Percentiles rank a stretch among this genome's conserved stretches.
Evolutionary conservation across 2,329 filamentous ascomycete species (phyloP).

Genomic region (Pestalotiopsis sp.): DNA sequence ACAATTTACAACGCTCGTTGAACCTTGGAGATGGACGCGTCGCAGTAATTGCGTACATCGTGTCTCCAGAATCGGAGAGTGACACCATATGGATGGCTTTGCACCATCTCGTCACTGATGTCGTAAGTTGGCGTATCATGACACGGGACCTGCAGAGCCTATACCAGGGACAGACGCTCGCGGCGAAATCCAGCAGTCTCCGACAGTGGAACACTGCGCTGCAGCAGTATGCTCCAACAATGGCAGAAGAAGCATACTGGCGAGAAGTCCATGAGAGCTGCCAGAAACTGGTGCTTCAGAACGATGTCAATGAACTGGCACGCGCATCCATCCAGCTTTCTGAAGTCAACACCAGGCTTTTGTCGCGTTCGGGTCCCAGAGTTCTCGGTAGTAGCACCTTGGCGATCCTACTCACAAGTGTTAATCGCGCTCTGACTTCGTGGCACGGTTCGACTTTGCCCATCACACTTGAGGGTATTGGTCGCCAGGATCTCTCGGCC

Average conservation of each 20-base stretch:
- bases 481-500: not conserved
- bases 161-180: not conserved
- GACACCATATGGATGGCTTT: not conserved
- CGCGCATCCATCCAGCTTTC: not conserved
- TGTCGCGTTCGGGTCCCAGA: not conserved
- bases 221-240: not conserved
- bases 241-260: conserved; percentile 1
- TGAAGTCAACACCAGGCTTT: not conserved
- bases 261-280: not conserved
- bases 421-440: not conserved
- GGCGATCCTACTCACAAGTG: not conserved
- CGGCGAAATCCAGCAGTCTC: not conserved
- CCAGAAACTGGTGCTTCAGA: not conserved
- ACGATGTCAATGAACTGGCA: not conserved
- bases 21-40: not conserved
- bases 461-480: not conserved
- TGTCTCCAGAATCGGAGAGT: not conserved
- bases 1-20: not conserved
- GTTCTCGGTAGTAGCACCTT: not conserved
- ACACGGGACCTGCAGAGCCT: not conserved
- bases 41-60: not conserved
- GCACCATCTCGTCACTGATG: not conserved
- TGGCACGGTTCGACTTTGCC: not conserved
- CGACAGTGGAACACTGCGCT: not conserved
- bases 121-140: not conserved